Percentiles rank a stretch among this genome's conserved stretches.
Conservation (phyloP, 495 filamentous ascomycete species). For the Penicillium steckii region DNA sequence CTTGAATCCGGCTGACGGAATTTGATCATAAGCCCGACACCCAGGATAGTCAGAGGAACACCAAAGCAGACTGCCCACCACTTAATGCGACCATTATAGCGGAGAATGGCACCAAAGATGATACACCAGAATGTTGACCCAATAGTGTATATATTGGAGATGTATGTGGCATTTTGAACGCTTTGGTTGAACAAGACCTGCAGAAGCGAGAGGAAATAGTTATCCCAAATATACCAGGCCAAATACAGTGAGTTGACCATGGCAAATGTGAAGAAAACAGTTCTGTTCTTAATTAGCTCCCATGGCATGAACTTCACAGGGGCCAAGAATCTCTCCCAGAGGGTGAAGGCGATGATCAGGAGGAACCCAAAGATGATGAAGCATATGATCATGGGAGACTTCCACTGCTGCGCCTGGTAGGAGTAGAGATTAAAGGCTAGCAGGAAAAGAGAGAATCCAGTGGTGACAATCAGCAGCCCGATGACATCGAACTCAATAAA, state of each 20-base stretch:
- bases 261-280: slow-evolving; percentile 54
- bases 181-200: slow-evolving; percentile 60
- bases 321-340: slow-evolving; percentile 54
- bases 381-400: slow-evolving; percentile 45
- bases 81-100: slow-evolving; percentile 49
- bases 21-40: slow-evolving; percentile 53
- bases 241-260: slow-evolving; percentile 51
- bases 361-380: slow-evolving; percentile 53
- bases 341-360: slow-evolving; percentile 48
- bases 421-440: slow-evolving; percentile 50
- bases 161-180: slow-evolving; percentile 51
- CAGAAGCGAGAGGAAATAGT: slow-evolving; percentile 60
- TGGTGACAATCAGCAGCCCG: slow-evolving; percentile 54
- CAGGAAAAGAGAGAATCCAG: slow-evolving; percentile 57
- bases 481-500: slow-evolving; percentile 31
- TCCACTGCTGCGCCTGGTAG: slow-evolving; percentile 41
- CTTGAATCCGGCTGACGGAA: slow-evolving; percentile 56
- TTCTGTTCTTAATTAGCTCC: slow-evolving; percentile 54
- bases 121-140: slow-evolving; percentile 40
- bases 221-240: slow-evolving; percentile 35
- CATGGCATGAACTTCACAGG: slow-evolving; percentile 54
- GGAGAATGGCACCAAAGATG: slow-evolving; percentile 51
- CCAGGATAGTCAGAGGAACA: slow-evolving; percentile 55
- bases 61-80: slow-evolving; percentile 48
- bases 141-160: slow-evolving; percentile 46